Percentiles rank a stretch among this genome's conserved stretches.
phyloP scores from a whole-genome alignment of 192 early-diverging fungal genomes.

The Backusella mclennaniae region DNA sequence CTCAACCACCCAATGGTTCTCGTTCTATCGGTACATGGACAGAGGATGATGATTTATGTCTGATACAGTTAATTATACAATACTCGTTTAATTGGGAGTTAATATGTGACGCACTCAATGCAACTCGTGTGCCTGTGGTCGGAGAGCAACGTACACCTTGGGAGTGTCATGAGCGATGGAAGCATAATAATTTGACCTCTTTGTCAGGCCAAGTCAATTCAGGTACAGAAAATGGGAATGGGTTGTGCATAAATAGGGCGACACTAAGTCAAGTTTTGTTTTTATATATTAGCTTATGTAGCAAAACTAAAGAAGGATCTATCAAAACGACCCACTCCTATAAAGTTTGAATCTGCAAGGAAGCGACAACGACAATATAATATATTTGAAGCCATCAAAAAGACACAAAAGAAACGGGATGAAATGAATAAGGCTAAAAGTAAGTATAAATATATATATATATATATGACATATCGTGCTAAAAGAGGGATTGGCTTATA shows the following conservation, averaged over 20 bases:
- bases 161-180: constrained; percentile 66
- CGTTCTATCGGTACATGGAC: constrained; percentile 42
- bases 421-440: constrained; percentile 36
- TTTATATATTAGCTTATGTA: constrained; percentile 21
- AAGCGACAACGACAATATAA: constrained; percentile 51
- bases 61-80: constrained; percentile 52
- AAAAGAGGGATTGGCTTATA: not conserved
- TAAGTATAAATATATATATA: constrained; percentile 5
- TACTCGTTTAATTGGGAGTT: constrained; percentile 68
- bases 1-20: constrained; percentile 36
- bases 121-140: constrained; percentile 43
- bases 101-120: constrained; percentile 61
- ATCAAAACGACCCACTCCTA: constrained; percentile 22
- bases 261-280: no score
- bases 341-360: constrained; percentile 28
- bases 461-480: not conserved
- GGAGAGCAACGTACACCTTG: constrained; percentile 57
- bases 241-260: no score
- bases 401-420: constrained; percentile 57
- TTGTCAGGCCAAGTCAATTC: constrained; percentile 36
- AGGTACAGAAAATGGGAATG: constrained; percentile 11
- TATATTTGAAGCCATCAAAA: constrained; percentile 62
- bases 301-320: constrained; percentile 41
- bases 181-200: constrained; percentile 46
- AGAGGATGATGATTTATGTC: constrained; percentile 53